Evolutionary conservation across 805 yeast genomes (phyloP).

Genomic region (Ogataea trehaloabstinens): DNA sequence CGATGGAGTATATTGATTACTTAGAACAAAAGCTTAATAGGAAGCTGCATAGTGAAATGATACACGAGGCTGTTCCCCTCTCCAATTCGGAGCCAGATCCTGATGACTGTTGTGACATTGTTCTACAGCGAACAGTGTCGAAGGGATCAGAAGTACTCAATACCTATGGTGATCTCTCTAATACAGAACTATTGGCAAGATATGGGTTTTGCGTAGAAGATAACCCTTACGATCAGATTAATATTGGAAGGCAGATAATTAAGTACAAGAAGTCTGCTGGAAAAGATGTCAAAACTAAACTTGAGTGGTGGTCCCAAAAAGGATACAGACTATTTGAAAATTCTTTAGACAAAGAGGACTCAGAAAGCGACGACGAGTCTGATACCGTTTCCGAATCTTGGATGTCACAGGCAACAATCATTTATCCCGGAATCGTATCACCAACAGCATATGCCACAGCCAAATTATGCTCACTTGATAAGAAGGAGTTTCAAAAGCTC

Average conservation of each 20-base stretch:
- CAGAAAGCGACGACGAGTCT: conserved; percentile 17
- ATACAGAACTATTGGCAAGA: conserved; percentile 62
- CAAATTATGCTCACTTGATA: conserved; percentile 33
- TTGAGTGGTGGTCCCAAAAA: conserved; percentile 27
- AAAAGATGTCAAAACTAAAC: conserved; percentile 14
- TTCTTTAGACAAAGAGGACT: conserved; percentile 13
- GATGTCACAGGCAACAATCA: conserved; percentile 34
- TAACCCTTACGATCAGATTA: conserved; percentile 56
- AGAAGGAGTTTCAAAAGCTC: conserved; percentile 27
- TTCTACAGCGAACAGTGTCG: conserved; percentile 41
- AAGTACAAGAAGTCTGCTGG: conserved; percentile 16
- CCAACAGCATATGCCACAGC: conserved; percentile 42
- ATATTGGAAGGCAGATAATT: conserved; percentile 49
- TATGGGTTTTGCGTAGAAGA: conserved; percentile 70
- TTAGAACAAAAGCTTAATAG: conserved; percentile 30
- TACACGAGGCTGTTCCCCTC: conserved; percentile 14
- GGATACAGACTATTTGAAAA: conserved; percentile 18
- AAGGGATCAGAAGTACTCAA: conserved; percentile 68
- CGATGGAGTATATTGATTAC: conserved; percentile 30
- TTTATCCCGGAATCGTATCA: conserved; percentile 47
- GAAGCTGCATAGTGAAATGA: conserved; percentile 26
- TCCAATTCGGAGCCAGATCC: conserved; percentile 32
- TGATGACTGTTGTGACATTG: conserved; percentile 71
- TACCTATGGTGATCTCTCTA: conserved; percentile 75
- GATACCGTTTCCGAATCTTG: conserved; percentile 32